phyloP scores from a whole-genome alignment of 1,284 basidiomycete species.

The Sporisorium iseilematis-ciliati region DNA sequence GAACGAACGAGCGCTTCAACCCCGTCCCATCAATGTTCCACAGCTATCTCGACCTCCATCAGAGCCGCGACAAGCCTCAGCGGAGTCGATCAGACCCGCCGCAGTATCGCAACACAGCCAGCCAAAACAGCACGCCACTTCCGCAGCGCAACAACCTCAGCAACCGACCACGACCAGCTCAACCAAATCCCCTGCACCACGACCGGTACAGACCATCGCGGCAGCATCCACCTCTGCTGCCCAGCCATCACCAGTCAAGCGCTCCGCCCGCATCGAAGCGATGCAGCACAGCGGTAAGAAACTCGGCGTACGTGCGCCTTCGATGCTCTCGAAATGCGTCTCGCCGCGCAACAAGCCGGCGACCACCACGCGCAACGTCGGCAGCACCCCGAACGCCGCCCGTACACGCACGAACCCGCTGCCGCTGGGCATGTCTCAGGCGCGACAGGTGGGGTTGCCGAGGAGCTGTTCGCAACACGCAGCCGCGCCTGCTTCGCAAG shows the following conservation, averaged over 20 bases:
- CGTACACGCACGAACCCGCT: conserved; percentile 18
- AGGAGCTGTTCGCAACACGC: conserved; percentile 35
- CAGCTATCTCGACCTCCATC: too few relatives aligned
- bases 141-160: not conserved
- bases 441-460: conserved; percentile 39
- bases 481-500: conserved; percentile 10
- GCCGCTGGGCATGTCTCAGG: conserved; percentile 43
- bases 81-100: not conserved
- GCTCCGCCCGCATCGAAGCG: conserved; percentile 46
- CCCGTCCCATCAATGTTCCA: conserved; percentile 18
- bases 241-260: conserved; percentile 35
- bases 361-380: conserved; percentile 2
- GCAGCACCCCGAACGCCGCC: not conserved
- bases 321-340: conserved; percentile 22
- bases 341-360: conserved; percentile 30
- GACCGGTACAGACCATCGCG: not conserved
- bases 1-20: conserved; percentile 11
- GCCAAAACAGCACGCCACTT: not conserved
- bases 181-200: not conserved
- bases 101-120: conserved; percentile 4
- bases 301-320: conserved; percentile 36
- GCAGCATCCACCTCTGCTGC: not conserved
- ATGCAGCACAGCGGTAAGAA: conserved; percentile 41
- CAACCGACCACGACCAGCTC: not conserved
- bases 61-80: not conserved